Base-by-base conservation (phyloP, 1,284 basidiomycete species). In the Sporisorium reilianum region DNA sequence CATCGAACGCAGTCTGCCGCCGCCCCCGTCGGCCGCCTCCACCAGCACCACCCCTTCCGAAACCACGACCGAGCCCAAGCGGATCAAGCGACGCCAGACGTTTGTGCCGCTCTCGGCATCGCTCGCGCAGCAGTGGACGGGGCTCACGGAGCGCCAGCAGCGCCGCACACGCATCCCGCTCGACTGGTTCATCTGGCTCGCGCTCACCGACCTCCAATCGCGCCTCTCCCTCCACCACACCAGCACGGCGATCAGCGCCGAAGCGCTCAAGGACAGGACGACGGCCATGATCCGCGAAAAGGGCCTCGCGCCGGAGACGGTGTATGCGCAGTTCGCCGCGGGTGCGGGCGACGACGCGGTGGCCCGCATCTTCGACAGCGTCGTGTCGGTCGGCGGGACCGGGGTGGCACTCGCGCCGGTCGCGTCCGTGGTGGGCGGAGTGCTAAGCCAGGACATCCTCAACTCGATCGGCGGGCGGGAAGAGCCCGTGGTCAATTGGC, bases 371-470 rank as follows among this genome's bases (percentile, higher is more conserved):
- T 70, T 73, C 22, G 62, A 62, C 11, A 38, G 52, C 26, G 45
- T 48, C 26, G 55, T 48, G 0, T 28, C 40, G 36, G 46, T 71
- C 92, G 91, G 61, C 87, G 89, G 45, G 77, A 92, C 49, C 87
- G 90, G 12, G 87, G 87, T 18, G 92, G 96, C 87, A 90, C 93
- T 4, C 92, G 95, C 2, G 90, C 95, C 5, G 91, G 94, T 83
- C 6, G 67, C 54, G 4, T 95, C 95, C 0, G 91, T 99, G 30
- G 88, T 99, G 46, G 96, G 97, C 30, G 97, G 97, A 16, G 89
- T 98, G 85, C 86, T 98, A 16, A 95, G 91, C 2, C 97, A 99
- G 85, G 96, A 98, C 84, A 91, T 98, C 55, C 87, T 99, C 46
- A 96, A 97, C 85, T 90, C 93, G 0, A 87, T 99, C 38, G 93